Evolutionary conservation across 768 basidiomycete species (phyloP).

Genomic region (Trichaptum fuscoviolaceum): DNA sequence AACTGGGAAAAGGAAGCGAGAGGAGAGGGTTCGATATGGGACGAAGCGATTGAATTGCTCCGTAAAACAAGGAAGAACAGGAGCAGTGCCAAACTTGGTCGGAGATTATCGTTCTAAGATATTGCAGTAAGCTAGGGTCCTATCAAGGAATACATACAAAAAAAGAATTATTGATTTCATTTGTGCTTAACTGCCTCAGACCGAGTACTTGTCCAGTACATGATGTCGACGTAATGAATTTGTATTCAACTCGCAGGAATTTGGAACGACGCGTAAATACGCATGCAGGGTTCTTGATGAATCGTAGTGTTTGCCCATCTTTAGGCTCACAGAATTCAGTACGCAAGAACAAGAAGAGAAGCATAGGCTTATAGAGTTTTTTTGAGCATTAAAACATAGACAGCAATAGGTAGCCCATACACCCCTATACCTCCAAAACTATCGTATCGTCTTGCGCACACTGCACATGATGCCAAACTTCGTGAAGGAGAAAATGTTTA

Average conservation of each 20-base stretch:
- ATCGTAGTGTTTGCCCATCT: not conserved
- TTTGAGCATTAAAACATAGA: not conserved
- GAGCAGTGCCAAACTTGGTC: not conserved
- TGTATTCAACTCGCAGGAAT: too few relatives aligned
- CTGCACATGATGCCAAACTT: not conserved
- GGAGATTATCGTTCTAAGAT: not conserved
- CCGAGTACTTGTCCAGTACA: too few relatives aligned
- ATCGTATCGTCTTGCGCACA: not conserved
- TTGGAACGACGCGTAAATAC: too few relatives aligned
- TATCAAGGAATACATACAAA: too few relatives aligned
- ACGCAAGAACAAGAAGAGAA: not conserved
- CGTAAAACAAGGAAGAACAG: not conserved
- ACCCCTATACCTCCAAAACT: not conserved
- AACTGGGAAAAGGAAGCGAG: not conserved
- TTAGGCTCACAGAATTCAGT: not conserved
- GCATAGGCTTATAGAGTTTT: constrained; percentile 1
- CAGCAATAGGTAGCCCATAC: not conserved
- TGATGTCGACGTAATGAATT: too few relatives aligned
- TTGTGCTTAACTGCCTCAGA: too few relatives aligned
- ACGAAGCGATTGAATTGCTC: not conserved
- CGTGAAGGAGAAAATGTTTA: constrained; percentile 28
- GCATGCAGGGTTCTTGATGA: not conserved
- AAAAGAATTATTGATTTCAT: too few relatives aligned
- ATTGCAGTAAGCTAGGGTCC: too few relatives aligned
- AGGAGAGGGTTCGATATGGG: not conserved